Evolutionary conservation across 768 basidiomycete genomes (phyloP), one percentile per base, ranked within the genome.

Genomic region (Boletales sp.): DNA sequence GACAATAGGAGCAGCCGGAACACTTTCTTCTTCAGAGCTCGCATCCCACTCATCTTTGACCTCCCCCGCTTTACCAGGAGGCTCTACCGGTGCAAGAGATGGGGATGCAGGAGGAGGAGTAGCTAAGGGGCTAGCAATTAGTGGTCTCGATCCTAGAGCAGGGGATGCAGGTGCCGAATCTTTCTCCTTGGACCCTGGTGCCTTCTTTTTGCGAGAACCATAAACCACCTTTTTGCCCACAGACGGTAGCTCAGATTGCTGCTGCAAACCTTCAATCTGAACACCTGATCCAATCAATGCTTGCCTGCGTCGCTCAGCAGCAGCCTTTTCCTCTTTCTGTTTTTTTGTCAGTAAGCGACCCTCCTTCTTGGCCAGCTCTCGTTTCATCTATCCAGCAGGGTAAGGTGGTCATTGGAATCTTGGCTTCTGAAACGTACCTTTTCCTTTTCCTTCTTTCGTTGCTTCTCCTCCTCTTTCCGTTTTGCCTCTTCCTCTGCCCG

Each of bases 331-430:
- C 62, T 91, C 88, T 69, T 93, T 95, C 68, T 98, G 94, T 70
- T 94, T 96, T 69, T 95, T 94, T n/a, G 95, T 98, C 44, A 98
- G 77, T 21, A 95, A 73, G 41, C 88, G 82, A 19, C 96, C 96
- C 71, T 98, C 94, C 67, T 94, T 95, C 78, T 89, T 92, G 13
- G 89, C 86, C 45, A 87, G 66, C 59, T 96, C 94, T 45, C 83
- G 84, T 70, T 95, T 96, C 40, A 82, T 86, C 93, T 94, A 62
- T 46, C 43, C 44, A 40, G 41, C 28, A n/a, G 10, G 37, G 32
- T 46, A 35, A 51, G 46, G 41, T 13, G 28, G 31, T 42, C 49
- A 47, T 30, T 35, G 12, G 33, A 30, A 44, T 41, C 10, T 46
- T 19, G 31, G 12, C 5, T 43, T 45, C 51, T 6, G 9, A 41